These are phyloP conservation scores for Cercis canadensis DNA, from an alignment of 306 rosid species.

Conservation along the genomic window DNA sequence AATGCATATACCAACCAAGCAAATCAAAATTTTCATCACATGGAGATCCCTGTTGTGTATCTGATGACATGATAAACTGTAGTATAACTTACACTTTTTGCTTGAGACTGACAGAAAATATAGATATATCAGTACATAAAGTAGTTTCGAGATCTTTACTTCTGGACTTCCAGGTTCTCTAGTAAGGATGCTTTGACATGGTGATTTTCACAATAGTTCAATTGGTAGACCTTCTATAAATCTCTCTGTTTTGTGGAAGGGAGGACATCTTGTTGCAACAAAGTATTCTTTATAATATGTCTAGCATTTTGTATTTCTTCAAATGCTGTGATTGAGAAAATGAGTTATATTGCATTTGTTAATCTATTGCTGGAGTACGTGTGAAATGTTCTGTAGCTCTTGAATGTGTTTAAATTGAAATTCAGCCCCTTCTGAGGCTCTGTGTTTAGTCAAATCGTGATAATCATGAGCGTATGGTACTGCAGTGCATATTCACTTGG, in stretches of 20 bases:
- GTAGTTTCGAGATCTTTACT: background rate
- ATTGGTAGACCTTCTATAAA: background rate
- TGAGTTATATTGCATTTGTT: background rate
- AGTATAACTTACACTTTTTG: background rate
- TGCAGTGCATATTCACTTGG: background rate
- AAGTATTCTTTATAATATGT: background rate
- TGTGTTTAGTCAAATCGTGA: background rate
- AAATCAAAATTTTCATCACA: background rate
- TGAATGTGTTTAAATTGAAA: background rate
- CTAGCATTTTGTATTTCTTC: slow-evolving; percentile 13
- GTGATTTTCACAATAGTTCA: background rate
- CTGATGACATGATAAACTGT: background rate
- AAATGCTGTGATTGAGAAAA: background rate
- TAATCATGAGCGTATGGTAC: background rate
- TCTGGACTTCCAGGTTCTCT: background rate
- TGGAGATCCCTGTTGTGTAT: background rate
- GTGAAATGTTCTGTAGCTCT: background rate
- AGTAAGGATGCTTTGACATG: background rate
- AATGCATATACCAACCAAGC: background rate
- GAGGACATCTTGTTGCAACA: background rate
- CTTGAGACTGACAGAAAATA: background rate
- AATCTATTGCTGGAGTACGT: background rate
- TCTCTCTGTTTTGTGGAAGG: background rate
- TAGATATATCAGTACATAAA: background rate
- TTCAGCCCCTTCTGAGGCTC: background rate